Evolutionary conservation across 331 rosid species (phyloP), one percentile per base, ranked within the genome.

Genomic region (Rhamnella rubrinervis): DNA sequence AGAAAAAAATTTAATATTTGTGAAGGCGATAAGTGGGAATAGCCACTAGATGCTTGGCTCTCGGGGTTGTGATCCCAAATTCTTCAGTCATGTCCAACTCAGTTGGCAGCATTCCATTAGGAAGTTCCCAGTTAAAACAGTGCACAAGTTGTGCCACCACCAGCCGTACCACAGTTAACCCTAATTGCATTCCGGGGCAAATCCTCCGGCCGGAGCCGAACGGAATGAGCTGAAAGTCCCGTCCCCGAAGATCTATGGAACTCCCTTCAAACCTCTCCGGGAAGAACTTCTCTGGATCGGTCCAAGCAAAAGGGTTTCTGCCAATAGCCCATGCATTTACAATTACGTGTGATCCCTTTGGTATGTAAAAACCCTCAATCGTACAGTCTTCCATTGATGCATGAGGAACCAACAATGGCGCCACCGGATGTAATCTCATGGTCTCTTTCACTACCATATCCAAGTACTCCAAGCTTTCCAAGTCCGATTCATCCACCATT

Each of bases 121-220:
- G 86, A 51, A 89, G 75, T 51, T 81, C 59, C 93, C 91, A 87
- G 50, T 89, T 78, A 80, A 89, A 87, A 50, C 86, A 85, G 46
- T 85, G 96, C 20, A 87, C 90, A 55, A 89, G 82, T 6, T 87
- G 90, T 0, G 90, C 89, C 21, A 85, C 68, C 23, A 85, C 78
- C 2, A 71, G 59, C 15, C 77, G 80, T 46, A 89, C 57, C 47
- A 74, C 65, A 1, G 71, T 80, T 1, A 80, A 46, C 17, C 84
- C 96, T 69, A 86, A 28, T 17, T 77, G 81, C 40, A 77, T 16
- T 21, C 85, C 87, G 0, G 86, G 92, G 47, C 92, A 89, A 1
- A 80, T 79, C 61, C 92, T 89, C 71, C 92, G 72, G 0, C 96
- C 87, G 0, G 90, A 89, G 35, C 35, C 35, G 35, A 31, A 31